Evolutionary conservation across 177 flowering plant species (phyloP).

Genomic region (Vitis hybrid): DNA sequence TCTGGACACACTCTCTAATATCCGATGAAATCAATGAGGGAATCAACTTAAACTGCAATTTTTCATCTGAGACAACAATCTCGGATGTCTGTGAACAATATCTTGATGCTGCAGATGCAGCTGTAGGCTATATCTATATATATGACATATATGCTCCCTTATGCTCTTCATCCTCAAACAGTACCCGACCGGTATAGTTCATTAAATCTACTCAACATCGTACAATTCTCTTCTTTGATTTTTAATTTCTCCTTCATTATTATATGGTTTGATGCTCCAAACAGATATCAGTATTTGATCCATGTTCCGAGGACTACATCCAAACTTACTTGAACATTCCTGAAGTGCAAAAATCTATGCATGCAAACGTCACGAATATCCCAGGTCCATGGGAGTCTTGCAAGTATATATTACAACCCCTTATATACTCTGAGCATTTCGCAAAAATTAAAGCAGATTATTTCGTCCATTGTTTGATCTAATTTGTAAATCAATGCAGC

Average conservation of each 20-base stretch:
- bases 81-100: conserved; percentile 10
- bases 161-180: conserved; percentile 7
- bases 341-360: conserved; percentile 30
- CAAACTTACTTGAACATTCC: conserved; percentile 20
- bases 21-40: conserved; percentile 35
- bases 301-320: conserved; percentile 27
- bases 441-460: neutral
- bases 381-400: conserved; percentile 32
- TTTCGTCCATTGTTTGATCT: neutral
- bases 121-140: conserved; percentile 19
- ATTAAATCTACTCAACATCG: neutral
- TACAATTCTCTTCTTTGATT: neutral
- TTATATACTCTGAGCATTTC: neutral
- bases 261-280: neutral
- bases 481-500: neutral
- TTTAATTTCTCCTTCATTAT: neutral
- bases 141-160: conserved; percentile 43
- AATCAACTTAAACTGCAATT: conserved; percentile 27
- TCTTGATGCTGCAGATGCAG: neutral
- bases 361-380: conserved; percentile 24
- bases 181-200: neutral
- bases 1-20: conserved; percentile 34
- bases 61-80: neutral
- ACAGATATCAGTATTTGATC: conserved; percentile 29
- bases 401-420: conserved; percentile 16